phyloP scores from a whole-genome alignment of 352 stramenopile species.

The Phytophthora ramorum region DNA sequence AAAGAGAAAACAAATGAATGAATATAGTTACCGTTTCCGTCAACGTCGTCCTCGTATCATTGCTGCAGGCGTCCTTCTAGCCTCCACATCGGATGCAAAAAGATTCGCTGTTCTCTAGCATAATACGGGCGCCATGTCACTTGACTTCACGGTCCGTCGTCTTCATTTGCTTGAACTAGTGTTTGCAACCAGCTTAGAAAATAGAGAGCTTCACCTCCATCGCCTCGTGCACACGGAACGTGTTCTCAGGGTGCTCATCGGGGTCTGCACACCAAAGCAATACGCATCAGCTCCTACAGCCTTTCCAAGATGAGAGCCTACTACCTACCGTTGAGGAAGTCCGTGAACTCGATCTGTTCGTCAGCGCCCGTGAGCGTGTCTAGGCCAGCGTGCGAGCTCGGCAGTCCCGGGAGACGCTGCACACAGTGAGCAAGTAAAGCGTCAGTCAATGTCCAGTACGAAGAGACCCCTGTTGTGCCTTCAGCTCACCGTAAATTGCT shows the following conservation, averaged over 20 bases:
- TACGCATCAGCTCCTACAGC: constrained; percentile 12
- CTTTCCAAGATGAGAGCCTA: neutral
- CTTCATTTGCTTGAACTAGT: constrained; percentile 1
- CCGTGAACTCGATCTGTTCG: constrained; percentile 80
- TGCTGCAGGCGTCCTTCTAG: constrained; percentile 4
- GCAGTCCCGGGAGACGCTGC: constrained; percentile 83
- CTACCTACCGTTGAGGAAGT: constrained; percentile 83
- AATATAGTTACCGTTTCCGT: constrained; percentile 19
- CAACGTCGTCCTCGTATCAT: constrained; percentile 33
- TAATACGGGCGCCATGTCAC: constrained; percentile 18
- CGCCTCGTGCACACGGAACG: constrained; percentile 85
- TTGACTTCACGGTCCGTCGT: neutral
- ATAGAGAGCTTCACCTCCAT: constrained; percentile 92
- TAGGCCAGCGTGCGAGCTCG: constrained; percentile 75
- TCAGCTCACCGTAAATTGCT: constrained; percentile 73
- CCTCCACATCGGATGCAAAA: neutral
- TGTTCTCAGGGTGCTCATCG: constrained; percentile 78
- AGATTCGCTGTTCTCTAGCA: neutral
- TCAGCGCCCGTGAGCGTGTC: constrained; percentile 85
- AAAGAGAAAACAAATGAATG: constrained; percentile 15
- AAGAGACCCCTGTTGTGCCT: neutral
- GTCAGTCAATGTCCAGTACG: neutral
- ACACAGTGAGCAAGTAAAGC: neutral
- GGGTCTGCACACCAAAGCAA: constrained; percentile 53
- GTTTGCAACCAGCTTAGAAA: constrained; percentile 64